Evolutionary conservation across 495 filamentous ascomycete species (phyloP), one percentile per base, ranked within the genome.

Genomic region (Penicillium goetzii): DNA sequence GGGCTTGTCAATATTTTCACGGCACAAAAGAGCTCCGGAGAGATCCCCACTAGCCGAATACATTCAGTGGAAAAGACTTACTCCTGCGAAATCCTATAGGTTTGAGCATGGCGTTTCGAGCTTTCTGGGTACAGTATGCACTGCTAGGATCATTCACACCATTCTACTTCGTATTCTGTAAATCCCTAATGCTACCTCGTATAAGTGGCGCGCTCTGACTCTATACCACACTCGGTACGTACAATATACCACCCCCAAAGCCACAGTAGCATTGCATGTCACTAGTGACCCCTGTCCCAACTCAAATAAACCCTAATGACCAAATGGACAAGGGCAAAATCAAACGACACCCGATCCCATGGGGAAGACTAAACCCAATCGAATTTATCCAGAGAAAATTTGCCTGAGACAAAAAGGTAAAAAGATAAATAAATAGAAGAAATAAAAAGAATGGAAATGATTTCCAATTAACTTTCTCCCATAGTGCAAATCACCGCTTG

Each of bases 261-360:
- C 10, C 43, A 47, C 43, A 12, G 43, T 28, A 53, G 8, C 50
- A 33, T 53, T 32, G 50, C 50, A 53, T 26, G 19, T 53, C 10
- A n/a, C 28, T 17, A 5, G n/a, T n/a, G 26, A n/a, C 50, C 28
- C 50, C n/a, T 9, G 28, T 33, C 26, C 50, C 50, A 53, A 53
- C 50, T 53, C 30, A 53, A 53, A 53, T 32, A n/a, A 53, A 53
- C 50, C 50, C 28, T 53, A 53, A 32, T 33, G n/a, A 19, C 2
- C 15, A 8, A 6, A 6, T 21, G 3, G 28, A 53, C 50, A 32
- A 41, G 25, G 55, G 55, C 23, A 40, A 43, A 57, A 57, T 57
- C 25, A 26, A 57, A 40, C 55, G 55, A 57, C 55, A 43, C 21
- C 0, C 33, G 7, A 23, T 40, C 33, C 51, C 28, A 34, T 53